These are phyloP conservation scores for Triticum dicoccoides DNA, from an alignment of 176 grass and related monocot genomes.

Conservation along the genomic window DNA sequence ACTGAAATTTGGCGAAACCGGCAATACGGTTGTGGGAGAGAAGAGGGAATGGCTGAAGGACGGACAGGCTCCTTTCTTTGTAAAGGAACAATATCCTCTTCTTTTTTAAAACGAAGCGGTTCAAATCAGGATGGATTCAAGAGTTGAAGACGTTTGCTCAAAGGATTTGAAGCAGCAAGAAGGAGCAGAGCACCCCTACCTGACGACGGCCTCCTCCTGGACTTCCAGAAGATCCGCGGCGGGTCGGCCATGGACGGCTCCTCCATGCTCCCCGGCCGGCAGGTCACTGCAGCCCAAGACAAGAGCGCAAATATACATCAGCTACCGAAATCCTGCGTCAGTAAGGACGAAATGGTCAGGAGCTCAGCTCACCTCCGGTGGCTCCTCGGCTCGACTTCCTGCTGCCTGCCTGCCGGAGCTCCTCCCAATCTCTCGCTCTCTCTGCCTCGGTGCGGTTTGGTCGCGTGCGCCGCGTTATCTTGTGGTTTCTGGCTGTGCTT, in stretches of 20 bases:
- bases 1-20: not conserved
- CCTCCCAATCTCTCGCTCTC: not conserved
- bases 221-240: conserved; percentile 85
- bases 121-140: not conserved
- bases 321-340: not conserved
- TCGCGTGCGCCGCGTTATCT: conserved; percentile 30
- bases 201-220: conserved; percentile 65
- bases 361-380: not conserved
- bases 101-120: not conserved
- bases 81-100: not conserved
- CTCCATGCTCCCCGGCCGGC: not conserved
- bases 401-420: not conserved
- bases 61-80: not conserved
- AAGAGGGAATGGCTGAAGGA: not conserved
- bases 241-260: conserved; percentile 50
- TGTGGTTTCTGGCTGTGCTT: conserved; percentile 31
- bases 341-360: not conserved
- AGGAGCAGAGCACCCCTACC: conserved; percentile 20
- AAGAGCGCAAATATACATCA: not conserved
- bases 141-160: not conserved
- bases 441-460: not conserved
- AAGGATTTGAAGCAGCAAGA: not conserved
- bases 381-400: not conserved
- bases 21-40: not conserved
- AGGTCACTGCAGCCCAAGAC: not conserved